phyloP scores from a whole-genome alignment of 208 protist species.

The Acanthamoeba triangularis region DNA sequence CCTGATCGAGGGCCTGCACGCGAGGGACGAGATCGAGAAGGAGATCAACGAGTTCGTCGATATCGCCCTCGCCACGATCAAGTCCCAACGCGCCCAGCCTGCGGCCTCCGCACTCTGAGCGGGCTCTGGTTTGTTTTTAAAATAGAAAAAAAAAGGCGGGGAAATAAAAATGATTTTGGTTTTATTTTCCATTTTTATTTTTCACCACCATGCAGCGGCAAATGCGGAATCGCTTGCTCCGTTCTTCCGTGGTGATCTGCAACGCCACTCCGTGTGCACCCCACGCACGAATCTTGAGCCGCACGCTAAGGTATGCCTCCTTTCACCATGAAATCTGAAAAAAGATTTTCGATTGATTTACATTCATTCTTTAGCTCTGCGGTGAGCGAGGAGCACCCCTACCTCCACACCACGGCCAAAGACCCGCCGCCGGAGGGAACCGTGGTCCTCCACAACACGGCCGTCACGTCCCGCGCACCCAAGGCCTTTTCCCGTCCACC shows the following conservation, averaged over 20 bases:
- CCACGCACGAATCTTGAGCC: neutral
- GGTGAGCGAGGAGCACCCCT: neutral
- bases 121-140: neutral
- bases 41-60: constrained; percentile 76
- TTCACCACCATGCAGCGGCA: neutral
- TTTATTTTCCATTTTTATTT: neutral
- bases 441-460: constrained; percentile 28
- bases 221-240: neutral
- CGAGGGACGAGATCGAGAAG: constrained; percentile 29
- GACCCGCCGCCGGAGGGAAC: neutral
- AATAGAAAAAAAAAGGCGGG: no score
- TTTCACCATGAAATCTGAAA: no score
- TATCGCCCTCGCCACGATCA: constrained; percentile 15
- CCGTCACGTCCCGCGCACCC: constrained; percentile 59
- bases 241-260: neutral
- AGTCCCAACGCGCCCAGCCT: neutral
- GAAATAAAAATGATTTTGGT: no score
- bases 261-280: neutral
- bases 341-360: neutral
- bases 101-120: neutral
- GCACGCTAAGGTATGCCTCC: neutral
- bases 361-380: neutral
- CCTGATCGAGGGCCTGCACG: neutral
- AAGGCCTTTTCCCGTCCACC: constrained; percentile 38
- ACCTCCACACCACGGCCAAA: neutral